These are phyloP conservation scores for Cylindrodendrum hubeiense DNA, from an alignment of 2,329 filamentous ascomycete species.

Conservation along the genomic window DNA sequence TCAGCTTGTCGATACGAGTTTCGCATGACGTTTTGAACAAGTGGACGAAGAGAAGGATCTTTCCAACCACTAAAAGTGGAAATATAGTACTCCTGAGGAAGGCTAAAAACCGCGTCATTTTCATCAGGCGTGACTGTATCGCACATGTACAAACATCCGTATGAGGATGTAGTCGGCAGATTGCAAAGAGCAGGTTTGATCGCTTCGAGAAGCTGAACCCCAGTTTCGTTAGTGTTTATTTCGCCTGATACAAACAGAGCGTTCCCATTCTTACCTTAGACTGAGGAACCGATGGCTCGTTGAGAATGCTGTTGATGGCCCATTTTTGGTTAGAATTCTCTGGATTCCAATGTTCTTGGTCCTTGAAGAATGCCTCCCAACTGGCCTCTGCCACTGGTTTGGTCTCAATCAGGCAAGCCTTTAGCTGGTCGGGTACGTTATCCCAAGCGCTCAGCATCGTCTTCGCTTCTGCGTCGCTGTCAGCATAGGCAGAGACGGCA, in stretches of 20 bases:
- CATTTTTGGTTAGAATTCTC: slow-evolving; percentile 8
- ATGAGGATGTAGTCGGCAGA: slow-evolving; percentile 4
- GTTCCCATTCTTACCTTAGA: not conserved
- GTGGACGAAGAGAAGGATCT: not conserved
- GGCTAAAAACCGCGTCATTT: slow-evolving; percentile 6
- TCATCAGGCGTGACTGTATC: slow-evolving; percentile 2
- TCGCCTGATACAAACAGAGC: not conserved
- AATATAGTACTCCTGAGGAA: slow-evolving; percentile 16
- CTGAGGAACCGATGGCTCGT: not conserved
- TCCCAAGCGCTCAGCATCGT: slow-evolving; percentile 2
- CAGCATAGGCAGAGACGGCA: slow-evolving; percentile 7
- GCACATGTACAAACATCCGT: slow-evolving; percentile 9
- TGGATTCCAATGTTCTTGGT: slow-evolving; percentile 3
- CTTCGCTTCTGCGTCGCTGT: not conserved
- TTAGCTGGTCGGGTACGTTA: not conserved
- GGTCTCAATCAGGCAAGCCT: not conserved
- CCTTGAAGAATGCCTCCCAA: slow-evolving; percentile 12
- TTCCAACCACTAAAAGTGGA: slow-evolving; percentile 10
- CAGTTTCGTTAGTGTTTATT: not conserved
- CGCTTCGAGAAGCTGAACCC: not conserved
- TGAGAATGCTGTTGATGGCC: slow-evolving; percentile 8
- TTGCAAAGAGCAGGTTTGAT: slow-evolving; percentile 6
- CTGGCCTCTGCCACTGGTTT: not conserved
- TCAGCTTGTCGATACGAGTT: not conserved
- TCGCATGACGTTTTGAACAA: not conserved